Base-by-base conservation (phyloP, 495 filamentous ascomycete species). In the Pseudomonodictys pantanalensis region DNA sequence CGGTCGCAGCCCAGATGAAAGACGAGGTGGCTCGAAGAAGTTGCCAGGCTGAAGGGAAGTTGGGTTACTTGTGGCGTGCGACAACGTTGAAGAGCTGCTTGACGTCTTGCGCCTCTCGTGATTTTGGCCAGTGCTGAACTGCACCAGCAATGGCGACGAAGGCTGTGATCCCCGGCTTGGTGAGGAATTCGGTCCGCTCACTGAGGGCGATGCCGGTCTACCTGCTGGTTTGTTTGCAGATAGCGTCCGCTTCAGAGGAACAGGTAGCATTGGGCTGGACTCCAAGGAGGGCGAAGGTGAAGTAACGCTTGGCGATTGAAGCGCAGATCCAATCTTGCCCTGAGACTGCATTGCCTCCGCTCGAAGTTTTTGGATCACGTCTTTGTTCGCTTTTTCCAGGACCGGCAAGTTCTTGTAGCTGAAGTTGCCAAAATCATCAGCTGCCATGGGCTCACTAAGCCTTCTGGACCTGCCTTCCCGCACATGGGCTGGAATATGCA, bases 351-450 rank as follows among this genome's bases (percentile, higher is more conserved):
- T 71, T 18, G 75, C 92, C 69, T 97, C 92, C 24, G 90, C 89
- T 9, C 91, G 83, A 55, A 98, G 79, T 67, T 96, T 96, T 67
- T 97, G 91, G 33, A 98, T 93, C 39, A 97, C 90, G 70, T 98
- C 95, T 69, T 97, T 97, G 70, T 98, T 98, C 33, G 95, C 93
- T 70, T 96, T 97, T 69, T 97, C 92, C 18, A 98, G 79, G 53
- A 97, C 92, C 1, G 93, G 90, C 29, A 98, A 78, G 66, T 98
- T 98, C 75, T 97, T 98, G 79, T 95, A 98, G 29, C 91, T 81
- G 75, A 98, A 98, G 58, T 83, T 89, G 30, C 93, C 93, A 77
- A 98, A 98, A 71, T 98, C 93, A 72, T 97, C 95, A 0, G 84
- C 79, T 30, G 84, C 78, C 18, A 91, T 84, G 1, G 93, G 93